Percentiles rank a stretch among this genome's conserved stretches.
Evolutionary conservation across 441 rosid genomes (phyloP).

Genomic region (Populus trichocarpa): DNA sequence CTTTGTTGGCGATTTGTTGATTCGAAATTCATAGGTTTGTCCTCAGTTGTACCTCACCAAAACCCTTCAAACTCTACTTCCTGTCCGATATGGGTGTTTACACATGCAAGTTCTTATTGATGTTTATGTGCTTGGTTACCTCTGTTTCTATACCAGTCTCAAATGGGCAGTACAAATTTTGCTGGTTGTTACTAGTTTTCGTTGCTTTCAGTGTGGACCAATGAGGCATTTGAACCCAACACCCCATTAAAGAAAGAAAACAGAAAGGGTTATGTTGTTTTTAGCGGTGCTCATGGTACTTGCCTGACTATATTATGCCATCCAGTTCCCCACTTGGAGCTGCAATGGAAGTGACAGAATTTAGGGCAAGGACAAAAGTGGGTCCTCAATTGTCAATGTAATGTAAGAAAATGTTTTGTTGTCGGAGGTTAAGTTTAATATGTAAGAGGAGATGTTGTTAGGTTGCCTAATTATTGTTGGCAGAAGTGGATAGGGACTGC

Average conservation of each 20-base stretch:
- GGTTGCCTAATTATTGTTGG: no score
- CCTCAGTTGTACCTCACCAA: not conserved
- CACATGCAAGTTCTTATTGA: not conserved
- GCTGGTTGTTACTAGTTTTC: not conserved
- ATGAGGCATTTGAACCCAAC: not conserved
- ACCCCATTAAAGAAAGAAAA: not conserved
- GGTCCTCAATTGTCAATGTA: not conserved
- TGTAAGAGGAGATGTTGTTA: not conserved
- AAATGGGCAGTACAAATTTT: not conserved
- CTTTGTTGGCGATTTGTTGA: slow-evolving; percentile 5
- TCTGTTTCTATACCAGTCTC: no score
- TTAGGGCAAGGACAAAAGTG: not conserved
- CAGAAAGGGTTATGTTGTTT: not conserved
- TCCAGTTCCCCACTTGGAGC: not conserved
- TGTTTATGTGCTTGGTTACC: no score
- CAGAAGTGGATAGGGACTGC: no score
- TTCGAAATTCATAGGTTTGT: not conserved
- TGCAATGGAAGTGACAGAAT: not conserved
- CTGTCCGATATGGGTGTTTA: no score
- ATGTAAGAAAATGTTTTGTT: not conserved
- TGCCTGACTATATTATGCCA: not conserved
- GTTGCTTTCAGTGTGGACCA: not conserved
- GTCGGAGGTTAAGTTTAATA: not conserved
- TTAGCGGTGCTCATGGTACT: not conserved
- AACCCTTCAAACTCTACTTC: no score